A percentile compares a stretch with the other conserved stretches of the same genome.
These are phyloP conservation scores for Scutellaria barbata DNA, from an alignment of 257 asterid genomes.

Conservation along the genomic window DNA sequence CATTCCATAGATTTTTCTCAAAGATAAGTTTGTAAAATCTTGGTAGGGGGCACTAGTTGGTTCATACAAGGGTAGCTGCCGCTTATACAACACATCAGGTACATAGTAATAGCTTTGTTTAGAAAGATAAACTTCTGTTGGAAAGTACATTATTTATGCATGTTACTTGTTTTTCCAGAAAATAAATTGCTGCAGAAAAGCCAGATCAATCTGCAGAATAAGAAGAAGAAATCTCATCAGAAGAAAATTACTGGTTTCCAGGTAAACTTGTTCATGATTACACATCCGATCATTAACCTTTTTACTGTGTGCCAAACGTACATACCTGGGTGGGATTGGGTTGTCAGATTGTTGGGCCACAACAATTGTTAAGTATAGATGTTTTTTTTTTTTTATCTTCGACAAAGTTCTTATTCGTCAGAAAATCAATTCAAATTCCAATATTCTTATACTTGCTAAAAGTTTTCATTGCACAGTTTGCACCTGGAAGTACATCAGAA, in stretches of 20 bases:
- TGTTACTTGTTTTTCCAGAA: slow-evolving; percentile 50
- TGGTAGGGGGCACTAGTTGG: slow-evolving; percentile 94
- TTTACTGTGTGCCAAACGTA: not conserved
- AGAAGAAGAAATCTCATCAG: slow-evolving; percentile 90
- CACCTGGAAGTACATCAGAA: slow-evolving; percentile 94
- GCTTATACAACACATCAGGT: slow-evolving; percentile 83
- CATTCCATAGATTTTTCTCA: slow-evolving; percentile 31
- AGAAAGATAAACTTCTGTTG: slow-evolving; percentile 27
- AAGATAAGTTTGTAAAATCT: slow-evolving; percentile 33
- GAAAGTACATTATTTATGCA: slow-evolving; percentile 25
- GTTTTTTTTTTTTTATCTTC: not conserved
- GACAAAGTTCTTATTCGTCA: not conserved
- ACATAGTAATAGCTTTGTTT: slow-evolving; percentile 29
- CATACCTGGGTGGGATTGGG: not conserved
- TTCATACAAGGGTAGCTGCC: slow-evolving; percentile 96
- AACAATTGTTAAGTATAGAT: slow-evolving; percentile 1
- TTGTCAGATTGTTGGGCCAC: not conserved
- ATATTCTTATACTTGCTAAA: slow-evolving; percentile 38
- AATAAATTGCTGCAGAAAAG: slow-evolving; percentile 76
- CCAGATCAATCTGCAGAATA: slow-evolving; percentile 88
- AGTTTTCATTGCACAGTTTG: slow-evolving; percentile 62
- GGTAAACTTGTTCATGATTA: slow-evolving; percentile 49
- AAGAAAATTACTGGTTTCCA: slow-evolving; percentile 99
- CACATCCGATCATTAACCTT: not conserved
- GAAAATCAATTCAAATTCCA: slow-evolving; percentile 3